Evolutionary conservation across 1,284 basidiomycete species (phyloP), one percentile per base, ranked within the genome.

Genomic region (Melanopsichium pennsylvanicum): DNA sequence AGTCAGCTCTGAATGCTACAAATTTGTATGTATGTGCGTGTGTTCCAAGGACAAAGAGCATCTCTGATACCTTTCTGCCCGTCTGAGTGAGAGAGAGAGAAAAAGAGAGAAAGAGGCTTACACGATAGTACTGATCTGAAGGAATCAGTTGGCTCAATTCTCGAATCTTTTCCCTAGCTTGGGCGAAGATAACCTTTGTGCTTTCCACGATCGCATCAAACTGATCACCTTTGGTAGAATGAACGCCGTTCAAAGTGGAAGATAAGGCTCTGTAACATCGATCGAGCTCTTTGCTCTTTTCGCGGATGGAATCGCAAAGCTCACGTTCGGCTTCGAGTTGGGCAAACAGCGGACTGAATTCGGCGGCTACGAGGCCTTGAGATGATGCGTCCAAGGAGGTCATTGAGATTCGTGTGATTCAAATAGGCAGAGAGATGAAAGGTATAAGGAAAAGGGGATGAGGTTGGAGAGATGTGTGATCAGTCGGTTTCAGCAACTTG

Each of bases 221-320:
- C 12, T 62, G 39, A 11, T 12, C 13, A 6, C 47, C 55, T 11
- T 49, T 44, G 2, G 64, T 63, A 5, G 72, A 74, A 35, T 76
- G 72, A 0, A 72, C 41, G 5, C 54, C 38, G 22, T 74, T 72
- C 21, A 74, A 45, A 11, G 56, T 13, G 2, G 59, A 57, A 2
- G 62, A 49, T 12, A 74, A 49, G 3, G 56, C 27, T 2, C 74
- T 58, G 25, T 56, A 57, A 11, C 52, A 35, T 3, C 56, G 48
- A 27, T 76, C 74, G 10, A 76, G 33, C 19, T 72, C 69, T 39
- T 76, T 74, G 23, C 52, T 34, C 16, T 67, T 58, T 22, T 71
- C 66, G 4, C 72, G 57, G 21, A 76, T 64, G 3, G 18, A 45
- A 29, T 74, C 72, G 6, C 61, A 44, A 0, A 72, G 54, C 6